A percentile compares a stretch with the other conserved stretches of the same genome.
phyloP scores from a whole-genome alignment of 805 yeast species.

The Clavispora santaluciae region DNA sequence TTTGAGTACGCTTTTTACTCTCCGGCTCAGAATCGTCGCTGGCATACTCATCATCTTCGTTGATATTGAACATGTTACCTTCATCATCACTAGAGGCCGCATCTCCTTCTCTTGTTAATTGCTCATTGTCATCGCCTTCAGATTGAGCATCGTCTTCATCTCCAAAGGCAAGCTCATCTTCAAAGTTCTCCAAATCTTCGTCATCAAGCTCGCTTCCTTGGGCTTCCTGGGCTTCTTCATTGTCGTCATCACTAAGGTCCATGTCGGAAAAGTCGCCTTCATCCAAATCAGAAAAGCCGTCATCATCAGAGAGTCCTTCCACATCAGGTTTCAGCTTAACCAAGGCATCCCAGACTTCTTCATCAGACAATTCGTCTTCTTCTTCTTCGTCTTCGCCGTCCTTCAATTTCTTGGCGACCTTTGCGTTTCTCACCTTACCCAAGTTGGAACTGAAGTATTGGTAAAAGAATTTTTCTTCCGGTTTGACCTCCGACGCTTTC shows the following conservation, averaged over 20 bases:
- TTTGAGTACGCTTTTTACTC: slow-evolving; percentile 20
- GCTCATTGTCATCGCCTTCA: slow-evolving; percentile 29
- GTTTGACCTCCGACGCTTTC: slow-evolving; percentile 61
- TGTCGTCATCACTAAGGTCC: slow-evolving; percentile 39
- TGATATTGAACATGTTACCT: slow-evolving; percentile 16
- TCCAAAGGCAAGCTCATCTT: slow-evolving; percentile 40
- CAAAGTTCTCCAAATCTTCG: slow-evolving; percentile 1
- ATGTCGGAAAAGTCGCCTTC: slow-evolving; percentile 40
- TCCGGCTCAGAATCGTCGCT: slow-evolving; percentile 17
- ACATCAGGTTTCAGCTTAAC: slow-evolving; percentile 71
- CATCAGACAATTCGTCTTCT: slow-evolving; percentile 53
- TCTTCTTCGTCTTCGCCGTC: slow-evolving; percentile 31
- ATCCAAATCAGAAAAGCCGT: slow-evolving; percentile 35
- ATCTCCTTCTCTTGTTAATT: slow-evolving; percentile 19
- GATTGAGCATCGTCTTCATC: slow-evolving; percentile 40
- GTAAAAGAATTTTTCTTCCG: slow-evolving; percentile 84
- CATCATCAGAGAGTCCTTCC: slow-evolving; percentile 38
- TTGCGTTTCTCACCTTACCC: slow-evolving; percentile 21
- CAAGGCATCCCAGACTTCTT: slow-evolving; percentile 76
- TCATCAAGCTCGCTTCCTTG: slow-evolving; percentile 22
- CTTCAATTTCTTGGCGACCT: slow-evolving; percentile 19
- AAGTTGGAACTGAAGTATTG: slow-evolving; percentile 69
- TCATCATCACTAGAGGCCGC: slow-evolving; percentile 15
- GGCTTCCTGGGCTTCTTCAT: slow-evolving; percentile 27
- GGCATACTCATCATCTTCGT: slow-evolving; percentile 8